Conservation (phyloP, 495 filamentous ascomycete species). For the Mycothermus thermophilus region DNA sequence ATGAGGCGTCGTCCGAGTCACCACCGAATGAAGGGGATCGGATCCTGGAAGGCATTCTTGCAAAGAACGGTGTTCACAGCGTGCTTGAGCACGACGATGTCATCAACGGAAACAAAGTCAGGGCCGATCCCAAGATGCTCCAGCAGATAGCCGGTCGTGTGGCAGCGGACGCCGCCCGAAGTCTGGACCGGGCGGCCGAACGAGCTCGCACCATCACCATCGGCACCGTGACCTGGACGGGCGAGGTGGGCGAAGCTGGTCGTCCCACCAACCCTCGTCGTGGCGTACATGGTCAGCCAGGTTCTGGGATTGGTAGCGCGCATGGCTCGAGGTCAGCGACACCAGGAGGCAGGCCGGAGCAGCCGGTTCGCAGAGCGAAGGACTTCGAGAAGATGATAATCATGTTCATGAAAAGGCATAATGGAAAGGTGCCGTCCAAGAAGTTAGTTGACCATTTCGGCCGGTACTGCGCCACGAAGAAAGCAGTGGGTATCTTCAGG, state of each 20-base stretch:
- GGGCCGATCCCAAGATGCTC: constrained; percentile 57
- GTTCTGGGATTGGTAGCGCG: constrained; percentile 21
- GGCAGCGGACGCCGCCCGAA: constrained; percentile 60
- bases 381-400: constrained; percentile 65
- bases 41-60: constrained; percentile 77
- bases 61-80: constrained; percentile 67
- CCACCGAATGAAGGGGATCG: constrained; percentile 40
- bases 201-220: constrained; percentile 56
- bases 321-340: constrained; percentile 22
- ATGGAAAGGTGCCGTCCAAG: constrained; percentile 57
- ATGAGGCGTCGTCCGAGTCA: constrained; percentile 8
- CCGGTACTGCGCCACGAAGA: constrained; percentile 30
- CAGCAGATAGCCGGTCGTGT: constrained; percentile 68
- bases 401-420: constrained; percentile 56
- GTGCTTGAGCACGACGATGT: constrained; percentile 83
- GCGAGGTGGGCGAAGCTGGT: constrained; percentile 61
- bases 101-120: constrained; percentile 44
- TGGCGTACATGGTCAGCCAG: constrained; percentile 6
- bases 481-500: constrained; percentile 35
- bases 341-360: constrained; percentile 8
- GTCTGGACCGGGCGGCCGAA: constrained; percentile 59
- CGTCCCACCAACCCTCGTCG: constrained; percentile 29
- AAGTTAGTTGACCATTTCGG: constrained; percentile 66
- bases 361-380: constrained; percentile 21
- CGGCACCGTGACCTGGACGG: constrained; percentile 91